A percentile compares a stretch with the other conserved stretches of the same genome.
These are phyloP conservation scores for Phyllosticta citriasiana DNA, from an alignment of 2,329 filamentous ascomycete genomes.

Conservation along the genomic window DNA sequence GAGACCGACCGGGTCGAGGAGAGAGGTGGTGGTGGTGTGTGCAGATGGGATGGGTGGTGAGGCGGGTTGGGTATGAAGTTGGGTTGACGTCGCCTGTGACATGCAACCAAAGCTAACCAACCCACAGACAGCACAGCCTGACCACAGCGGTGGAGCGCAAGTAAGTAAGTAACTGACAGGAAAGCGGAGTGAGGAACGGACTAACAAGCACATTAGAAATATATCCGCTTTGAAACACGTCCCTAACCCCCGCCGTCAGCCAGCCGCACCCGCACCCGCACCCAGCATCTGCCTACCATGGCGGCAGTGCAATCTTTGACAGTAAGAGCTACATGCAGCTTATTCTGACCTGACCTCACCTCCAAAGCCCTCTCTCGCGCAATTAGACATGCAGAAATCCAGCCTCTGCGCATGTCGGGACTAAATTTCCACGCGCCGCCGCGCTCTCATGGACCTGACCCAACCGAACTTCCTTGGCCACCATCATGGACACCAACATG, in stretches of 20 bases:
- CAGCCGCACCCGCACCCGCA: background rate
- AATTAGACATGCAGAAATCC: background rate
- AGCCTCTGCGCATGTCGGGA: background rate
- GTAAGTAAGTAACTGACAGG: background rate
- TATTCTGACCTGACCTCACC: background rate
- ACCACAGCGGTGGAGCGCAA: background rate
- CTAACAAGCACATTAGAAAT: background rate
- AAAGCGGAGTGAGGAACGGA: background rate
- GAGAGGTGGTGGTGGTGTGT: background rate
- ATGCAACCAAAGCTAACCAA: background rate
- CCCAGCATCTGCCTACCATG: background rate
- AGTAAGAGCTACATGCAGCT: background rate
- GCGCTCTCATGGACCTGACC: background rate
- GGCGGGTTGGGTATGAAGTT: background rate
- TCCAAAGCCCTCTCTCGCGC: background rate
- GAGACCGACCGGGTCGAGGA: background rate
- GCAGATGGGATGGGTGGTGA: background rate
- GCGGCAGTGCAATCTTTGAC: background rate
- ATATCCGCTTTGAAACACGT: background rate
- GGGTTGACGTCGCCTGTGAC: background rate
- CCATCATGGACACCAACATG: background rate
- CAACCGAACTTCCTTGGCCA: background rate
- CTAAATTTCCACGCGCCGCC: background rate
- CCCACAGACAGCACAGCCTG: background rate
- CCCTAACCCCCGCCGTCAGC: background rate